Conservation (phyloP, 257 asterid genomes). For the Solanum medicagineum region DNA sequence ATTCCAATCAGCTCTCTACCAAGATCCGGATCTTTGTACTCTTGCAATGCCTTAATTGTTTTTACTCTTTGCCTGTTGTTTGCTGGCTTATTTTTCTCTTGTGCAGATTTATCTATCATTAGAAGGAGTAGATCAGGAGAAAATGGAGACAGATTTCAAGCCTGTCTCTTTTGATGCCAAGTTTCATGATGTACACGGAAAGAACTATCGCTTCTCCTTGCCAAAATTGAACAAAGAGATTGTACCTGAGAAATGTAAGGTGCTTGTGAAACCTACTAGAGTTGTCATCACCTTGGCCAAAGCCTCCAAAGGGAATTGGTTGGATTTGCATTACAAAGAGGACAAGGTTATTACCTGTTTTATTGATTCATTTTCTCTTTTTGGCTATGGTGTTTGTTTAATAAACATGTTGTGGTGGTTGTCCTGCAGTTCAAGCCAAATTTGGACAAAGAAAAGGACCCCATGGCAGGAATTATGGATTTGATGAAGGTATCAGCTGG, state of each 20-base stretch:
- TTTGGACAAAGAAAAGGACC: conserved; percentile 59
- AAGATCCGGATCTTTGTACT: neutral
- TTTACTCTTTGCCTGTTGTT: neutral
- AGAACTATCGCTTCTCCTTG: conserved; percentile 71
- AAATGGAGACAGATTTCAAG: conserved; percentile 59
- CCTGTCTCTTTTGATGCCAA: conserved; percentile 57
- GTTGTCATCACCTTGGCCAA: conserved; percentile 51
- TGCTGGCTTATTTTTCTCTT: neutral
- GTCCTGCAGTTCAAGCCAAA: conserved; percentile 48
- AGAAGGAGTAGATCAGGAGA: conserved; percentile 78
- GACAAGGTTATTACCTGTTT: conserved; percentile 43
- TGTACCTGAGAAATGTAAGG: conserved; percentile 66
- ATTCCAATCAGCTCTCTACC: neutral
- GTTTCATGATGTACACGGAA: conserved; percentile 68
- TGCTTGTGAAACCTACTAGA: conserved; percentile 65
- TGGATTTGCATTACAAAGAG: conserved; percentile 81
- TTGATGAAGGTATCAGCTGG: conserved; percentile 57
- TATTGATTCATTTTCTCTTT: neutral
- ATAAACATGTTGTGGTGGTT: neutral
- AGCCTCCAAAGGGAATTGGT: conserved; percentile 71
- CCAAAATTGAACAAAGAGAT: conserved; percentile 71
- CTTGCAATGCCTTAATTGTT: neutral
- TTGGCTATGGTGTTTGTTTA: neutral
- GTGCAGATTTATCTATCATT: conserved; percentile 61
- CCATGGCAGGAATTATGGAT: conserved; percentile 92